Base-by-base conservation (phyloP, 2,329 filamentous ascomycete species). In the Huntiella bhutanensis region DNA sequence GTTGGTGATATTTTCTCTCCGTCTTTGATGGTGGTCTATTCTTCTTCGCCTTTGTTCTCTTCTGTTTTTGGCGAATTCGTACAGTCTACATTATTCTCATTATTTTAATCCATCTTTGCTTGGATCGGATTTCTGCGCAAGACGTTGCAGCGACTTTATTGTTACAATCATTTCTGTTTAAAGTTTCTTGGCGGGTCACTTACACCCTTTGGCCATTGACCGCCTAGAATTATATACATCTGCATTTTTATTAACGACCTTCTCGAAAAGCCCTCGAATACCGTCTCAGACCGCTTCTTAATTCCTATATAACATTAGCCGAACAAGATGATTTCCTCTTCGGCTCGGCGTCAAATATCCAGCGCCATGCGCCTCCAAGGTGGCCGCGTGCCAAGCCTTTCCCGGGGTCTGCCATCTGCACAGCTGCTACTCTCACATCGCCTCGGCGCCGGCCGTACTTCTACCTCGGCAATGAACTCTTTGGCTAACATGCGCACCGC, bases 261-360 rank as follows among this genome's bases (percentile, higher is more conserved):
- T 28, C 22, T 28, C 22, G 22, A 28, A 28, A 28, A 28, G 8
- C 22, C 22, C 22, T 10, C 22, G 3, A 7, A 28, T 10, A 28
- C 8, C 22, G 22, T 28, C 22, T 10, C 8, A 6, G 22, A 28
- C 7, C 8, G 22, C 22, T 28, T 10, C 22, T 28, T 28, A 28
- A 28, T 28, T 5, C 22, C 22, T 28, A 28, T 28, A 28, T 28
- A 28, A 28, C 22, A 7, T 28, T 28, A 6, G 22, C 22, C 22
- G 22, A 28, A 10, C 22, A 28, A 28, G 12, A 43, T 43, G 41
- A 22, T 43, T 34, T 43, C 41, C 12, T 32, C 41, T 16, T 35
- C 41, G 17, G 13, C 32, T 7, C 41, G 41, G 34, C 41, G 13
- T 43, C 41, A 43, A 43, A 34, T 43, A 15, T 34, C 41, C 7